Evolutionary conservation across 306 rosid species (phyloP), one percentile per base, ranked within the genome.

Genomic region (Acacia crassicarpa): DNA sequence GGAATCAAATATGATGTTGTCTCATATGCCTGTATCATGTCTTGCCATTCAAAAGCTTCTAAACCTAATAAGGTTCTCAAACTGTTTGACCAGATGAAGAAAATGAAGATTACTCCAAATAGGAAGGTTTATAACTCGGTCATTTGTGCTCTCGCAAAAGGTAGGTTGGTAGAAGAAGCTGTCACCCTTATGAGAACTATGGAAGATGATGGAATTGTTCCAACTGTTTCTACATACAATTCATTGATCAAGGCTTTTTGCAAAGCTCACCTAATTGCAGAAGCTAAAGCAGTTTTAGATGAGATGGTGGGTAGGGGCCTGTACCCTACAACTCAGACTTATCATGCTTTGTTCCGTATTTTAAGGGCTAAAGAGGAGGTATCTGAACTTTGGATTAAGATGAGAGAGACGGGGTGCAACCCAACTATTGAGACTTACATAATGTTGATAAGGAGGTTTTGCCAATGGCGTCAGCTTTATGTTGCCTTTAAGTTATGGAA

Each of bases 381-480:
- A 70, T 90, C 86, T 80, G 85, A 76, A 85, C 89, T 90, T 23
- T 80, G 93, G 84, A 90, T 83, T 9, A 85, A 87, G 78, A 95
- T 95, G 97, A 93, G 59, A 90, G 78, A 62, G 59, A 78, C 46
- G 73, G 87, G 97, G 16, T 94, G 98, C 84, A 12, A 74, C 25
- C 95, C 95, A 65, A 88, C 75, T 65, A 81, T 46, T 56, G 98
- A 95, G 86, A 95, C 98, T 66, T 95, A 93, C 58, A 87, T 88
- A 80, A 95, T 95, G 97, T 75, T 95, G 91, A 92, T 95, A 59
- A 83, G 97, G 81, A 95, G 93, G 84, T 93, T 93, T 86, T 90
- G 95, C 83, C 80, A 97, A 23, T 91, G 98, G 97, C 86, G 90
- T 53, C 89, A 95, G 78, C 86, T 93, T 82, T 90, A 93, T 83